Conservation (phyloP, 257 asterid species). For the Salvia hispanica region DNA sequence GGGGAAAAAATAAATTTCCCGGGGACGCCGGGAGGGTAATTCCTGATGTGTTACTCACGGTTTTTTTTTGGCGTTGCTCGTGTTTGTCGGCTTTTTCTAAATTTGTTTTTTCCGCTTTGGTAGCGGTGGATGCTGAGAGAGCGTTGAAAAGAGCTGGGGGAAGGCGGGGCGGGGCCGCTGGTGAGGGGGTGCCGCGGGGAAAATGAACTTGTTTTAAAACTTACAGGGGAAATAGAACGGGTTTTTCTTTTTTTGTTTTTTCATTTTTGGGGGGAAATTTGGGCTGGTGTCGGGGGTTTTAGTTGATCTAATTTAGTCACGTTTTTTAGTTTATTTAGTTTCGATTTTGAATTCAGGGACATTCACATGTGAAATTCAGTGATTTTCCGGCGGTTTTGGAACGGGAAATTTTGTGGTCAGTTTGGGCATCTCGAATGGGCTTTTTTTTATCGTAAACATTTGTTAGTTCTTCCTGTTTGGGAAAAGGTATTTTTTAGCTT, state of each 20-base stretch:
- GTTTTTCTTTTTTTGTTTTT: conserved; percentile 31
- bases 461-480: not conserved
- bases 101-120: conserved; percentile 4
- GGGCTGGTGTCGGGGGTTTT: not conserved
- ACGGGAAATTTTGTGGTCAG: not conserved
- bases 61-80: not conserved
- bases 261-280: not conserved
- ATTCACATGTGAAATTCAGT: conserved; percentile 5
- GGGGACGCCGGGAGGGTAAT: conserved; percentile 59
- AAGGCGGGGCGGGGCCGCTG: conserved; percentile 98
- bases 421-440: not conserved
- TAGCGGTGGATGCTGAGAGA: conserved; percentile 76
- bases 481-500: conserved; percentile 1
- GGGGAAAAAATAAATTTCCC: conserved; percentile 40
- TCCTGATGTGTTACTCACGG: not conserved
- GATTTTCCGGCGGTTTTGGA: not conserved
- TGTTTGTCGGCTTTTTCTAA: not conserved
- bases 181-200: conserved; percentile 91
- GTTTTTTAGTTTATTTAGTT: conserved; percentile 6
- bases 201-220: conserved; percentile 74
- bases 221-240: conserved; percentile 99
- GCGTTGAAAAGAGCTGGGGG: conserved; percentile 93
- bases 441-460: not conserved
- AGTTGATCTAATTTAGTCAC: conserved; percentile 24
- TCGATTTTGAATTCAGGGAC: not conserved